A percentile compares a stretch with the other conserved stretches of the same genome.
Evolutionary conservation across 2,329 filamentous ascomycete species (phyloP).

Genomic region (Fusarium sp.): DNA sequence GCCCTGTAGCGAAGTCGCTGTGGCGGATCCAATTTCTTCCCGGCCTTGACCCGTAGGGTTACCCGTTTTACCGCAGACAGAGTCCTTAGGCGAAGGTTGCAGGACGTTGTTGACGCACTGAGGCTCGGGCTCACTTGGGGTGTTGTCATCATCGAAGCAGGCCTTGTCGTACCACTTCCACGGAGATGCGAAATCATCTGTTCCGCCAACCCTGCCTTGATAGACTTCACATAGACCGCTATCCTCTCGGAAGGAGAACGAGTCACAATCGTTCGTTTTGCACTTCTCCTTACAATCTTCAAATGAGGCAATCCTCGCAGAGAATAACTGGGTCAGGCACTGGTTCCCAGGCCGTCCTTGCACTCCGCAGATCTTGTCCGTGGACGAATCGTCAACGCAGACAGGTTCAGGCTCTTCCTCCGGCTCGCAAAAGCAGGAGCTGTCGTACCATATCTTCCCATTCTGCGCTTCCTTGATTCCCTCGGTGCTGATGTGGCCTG

Average conservation of each 20-base stretch:
- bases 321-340: no score
- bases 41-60: background rate
- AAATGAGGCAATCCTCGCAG: no score
- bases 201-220: background rate
- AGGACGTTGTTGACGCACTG: background rate
- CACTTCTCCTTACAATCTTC: background rate
- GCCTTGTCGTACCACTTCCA: background rate
- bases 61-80: background rate
- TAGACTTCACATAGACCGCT: no score
- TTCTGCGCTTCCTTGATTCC: no score
- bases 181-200: background rate
- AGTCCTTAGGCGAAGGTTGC: background rate
- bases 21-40: background rate
- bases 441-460: no score
- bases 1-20: background rate
- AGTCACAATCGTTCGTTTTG: background rate
- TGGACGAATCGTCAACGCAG: background rate
- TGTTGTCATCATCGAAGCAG: background rate
- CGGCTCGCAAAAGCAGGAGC: no score
- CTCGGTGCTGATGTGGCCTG: no score
- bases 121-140: background rate
- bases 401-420: no score
- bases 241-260: no score
- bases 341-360: accelerated
- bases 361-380: background rate